Evolutionary conservation across 2,329 filamentous ascomycete genomes (phyloP), one percentile per base, ranked within the genome.

Genomic region (Dactylellina leptospora): DNA sequence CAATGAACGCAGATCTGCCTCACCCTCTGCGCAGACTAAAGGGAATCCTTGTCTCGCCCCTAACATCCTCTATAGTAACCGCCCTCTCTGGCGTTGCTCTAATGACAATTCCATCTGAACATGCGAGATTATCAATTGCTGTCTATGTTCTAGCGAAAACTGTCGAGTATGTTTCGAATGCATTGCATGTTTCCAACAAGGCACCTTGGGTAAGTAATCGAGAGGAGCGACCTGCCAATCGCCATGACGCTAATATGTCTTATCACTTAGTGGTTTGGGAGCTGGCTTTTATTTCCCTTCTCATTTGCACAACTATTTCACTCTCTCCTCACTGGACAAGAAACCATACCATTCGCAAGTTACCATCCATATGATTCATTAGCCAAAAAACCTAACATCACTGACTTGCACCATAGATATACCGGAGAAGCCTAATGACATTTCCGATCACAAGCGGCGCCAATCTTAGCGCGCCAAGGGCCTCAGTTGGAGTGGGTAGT

Each of bases 91-190:
- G 66, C 1, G n/a, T 59, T 13, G 50, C 58, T 11, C 16, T 71
- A n/a, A 20, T 13, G 16, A 20, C 45, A 28, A 56, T 71, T 2
- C 66, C 66, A 20, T 53, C 51, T 0, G 36, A 63, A n/a, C 20
- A 58, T 33, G 47, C 51, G 8, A 58, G 66, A 36, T 23, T 71
- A 18, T 51, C 51, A 3, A 63, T 71, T n/a, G 50, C 66, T 23
- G 45, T 54, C 2, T 71, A 71, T 22, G 45, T 63, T 6, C 63
- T 71, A 40, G 54, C 66, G 20, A 71, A 63, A 48, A 59, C 50
- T 13, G 40, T 59, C 36, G 66, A 71, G 23, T 71, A 71, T 44
- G 22, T 71, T 36, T 63, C 45, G 20, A 71, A 71, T 28, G 53
- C 66, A n/a, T 23, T 63, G 13, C 28, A 38, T 22, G 28, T 30